These are phyloP conservation scores for Kodamaea restingae DNA, from an alignment of 805 yeast genomes.

Conservation along the genomic window DNA sequence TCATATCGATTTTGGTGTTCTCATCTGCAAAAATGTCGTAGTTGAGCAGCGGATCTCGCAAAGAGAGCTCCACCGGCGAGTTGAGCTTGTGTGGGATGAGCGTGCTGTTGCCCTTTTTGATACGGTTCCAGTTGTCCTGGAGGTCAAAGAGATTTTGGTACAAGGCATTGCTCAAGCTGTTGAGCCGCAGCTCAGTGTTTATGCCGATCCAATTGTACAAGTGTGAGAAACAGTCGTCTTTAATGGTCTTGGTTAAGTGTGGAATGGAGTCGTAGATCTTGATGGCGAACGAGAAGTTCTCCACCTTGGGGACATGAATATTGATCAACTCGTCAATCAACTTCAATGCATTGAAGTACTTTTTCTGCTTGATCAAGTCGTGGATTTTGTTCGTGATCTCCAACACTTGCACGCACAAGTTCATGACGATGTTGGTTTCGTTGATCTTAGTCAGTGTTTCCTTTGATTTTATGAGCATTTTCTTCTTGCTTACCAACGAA, in stretches of 20 bases:
- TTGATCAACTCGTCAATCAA: constrained; percentile 70
- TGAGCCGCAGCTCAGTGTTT: constrained; percentile 56
- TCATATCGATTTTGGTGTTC: constrained; percentile 46
- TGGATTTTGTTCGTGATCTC: constrained; percentile 85
- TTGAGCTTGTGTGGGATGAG: constrained; percentile 64
- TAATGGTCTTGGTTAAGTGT: constrained; percentile 63
- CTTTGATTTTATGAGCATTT: constrained; percentile 53
- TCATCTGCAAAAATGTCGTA: constrained; percentile 48
- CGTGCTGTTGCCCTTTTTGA: constrained; percentile 38
- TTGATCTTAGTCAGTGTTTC: constrained; percentile 63
- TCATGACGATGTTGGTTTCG: constrained; percentile 66
- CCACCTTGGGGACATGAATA: constrained; percentile 65
- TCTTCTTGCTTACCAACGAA: constrained; percentile 60
- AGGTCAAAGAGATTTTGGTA: constrained; percentile 53
- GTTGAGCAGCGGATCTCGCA: constrained; percentile 54
- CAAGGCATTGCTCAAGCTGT: constrained; percentile 51
- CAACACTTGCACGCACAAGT: constrained; percentile 71
- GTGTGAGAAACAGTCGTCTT: constrained; percentile 66
- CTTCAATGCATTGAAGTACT: constrained; percentile 83
- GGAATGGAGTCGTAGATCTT: constrained; percentile 77
- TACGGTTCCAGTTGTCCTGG: constrained; percentile 55
- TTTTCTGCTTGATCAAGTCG: constrained; percentile 67
- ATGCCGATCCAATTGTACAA: constrained; percentile 62
- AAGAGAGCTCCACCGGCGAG: constrained; percentile 78
- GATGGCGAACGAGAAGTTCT: constrained; percentile 69